Percentiles rank a stretch among this genome's conserved stretches.
These are phyloP conservation scores for Kodamaea fungicola DNA, from an alignment of 1,139 yeast genomes.

Conservation along the genomic window DNA sequence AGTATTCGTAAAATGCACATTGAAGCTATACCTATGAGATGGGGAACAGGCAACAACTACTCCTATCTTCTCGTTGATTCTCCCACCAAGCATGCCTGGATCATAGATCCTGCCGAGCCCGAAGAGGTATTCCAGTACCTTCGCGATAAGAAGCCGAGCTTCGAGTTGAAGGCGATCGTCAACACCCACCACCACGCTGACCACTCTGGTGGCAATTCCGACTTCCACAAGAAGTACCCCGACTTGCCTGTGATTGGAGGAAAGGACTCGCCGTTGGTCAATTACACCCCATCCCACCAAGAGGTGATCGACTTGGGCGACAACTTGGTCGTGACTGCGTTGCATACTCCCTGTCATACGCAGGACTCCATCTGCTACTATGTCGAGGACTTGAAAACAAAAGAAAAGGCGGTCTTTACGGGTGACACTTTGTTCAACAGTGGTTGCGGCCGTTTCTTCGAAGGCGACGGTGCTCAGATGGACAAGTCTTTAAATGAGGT, in stretches of 20 bases:
- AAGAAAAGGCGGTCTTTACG: slow-evolving; percentile 76
- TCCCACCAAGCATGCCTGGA: slow-evolving; percentile 65
- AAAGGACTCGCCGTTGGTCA: slow-evolving; percentile 66
- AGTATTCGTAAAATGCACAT: slow-evolving; percentile 65
- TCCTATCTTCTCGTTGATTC: slow-evolving; percentile 75
- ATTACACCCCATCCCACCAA: slow-evolving; percentile 62
- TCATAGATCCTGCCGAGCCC: slow-evolving; percentile 92
- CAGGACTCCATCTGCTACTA: slow-evolving; percentile 91
- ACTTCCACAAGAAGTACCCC: slow-evolving; percentile 40
- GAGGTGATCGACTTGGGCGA: slow-evolving; percentile 65
- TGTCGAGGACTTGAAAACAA: slow-evolving; percentile 58
- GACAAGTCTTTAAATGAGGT: slow-evolving; percentile 57
- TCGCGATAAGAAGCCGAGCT: slow-evolving; percentile 21
- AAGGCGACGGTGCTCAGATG: slow-evolving; percentile 85
- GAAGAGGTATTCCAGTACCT: slow-evolving; percentile 42
- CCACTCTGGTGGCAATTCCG: slow-evolving; percentile 85
- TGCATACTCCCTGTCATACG: slow-evolving; percentile 97
- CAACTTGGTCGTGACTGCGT: slow-evolving; percentile 64
- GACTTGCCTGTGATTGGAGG: slow-evolving; percentile 82
- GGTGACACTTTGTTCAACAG: slow-evolving; percentile 94
- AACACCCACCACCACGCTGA: slow-evolving; percentile 97
- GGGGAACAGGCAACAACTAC: slow-evolving; percentile 93
- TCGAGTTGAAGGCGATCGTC: slow-evolving; percentile 66
- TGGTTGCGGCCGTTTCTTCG: slow-evolving; percentile 97
- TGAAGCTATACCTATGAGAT: slow-evolving; percentile 82